Evolutionary conservation across 2,329 filamentous ascomycete species (phyloP).

Genomic region (Penicillium thymicola): DNA sequence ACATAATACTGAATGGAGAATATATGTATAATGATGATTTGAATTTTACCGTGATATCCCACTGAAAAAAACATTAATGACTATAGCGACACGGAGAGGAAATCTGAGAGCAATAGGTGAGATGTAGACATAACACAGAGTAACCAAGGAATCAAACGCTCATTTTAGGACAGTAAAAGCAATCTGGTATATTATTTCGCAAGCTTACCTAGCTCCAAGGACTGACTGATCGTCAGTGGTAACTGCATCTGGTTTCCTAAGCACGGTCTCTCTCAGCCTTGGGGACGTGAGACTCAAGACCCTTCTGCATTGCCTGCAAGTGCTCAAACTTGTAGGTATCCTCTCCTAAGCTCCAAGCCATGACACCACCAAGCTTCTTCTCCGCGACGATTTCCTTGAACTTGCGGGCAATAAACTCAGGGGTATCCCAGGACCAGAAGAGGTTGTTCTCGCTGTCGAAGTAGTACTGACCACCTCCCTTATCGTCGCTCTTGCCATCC

Average conservation of each 20-base stretch:
- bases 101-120: neutral
- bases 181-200: neutral
- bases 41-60: neutral
- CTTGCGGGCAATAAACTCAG: slow-evolving; percentile 59
- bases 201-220: neutral
- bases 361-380: slow-evolving; percentile 63
- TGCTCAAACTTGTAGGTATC: slow-evolving; percentile 51
- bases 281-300: slow-evolving; percentile 15
- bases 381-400: slow-evolving; percentile 57
- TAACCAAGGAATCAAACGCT: neutral
- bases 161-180: neutral
- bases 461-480: slow-evolving; percentile 64
- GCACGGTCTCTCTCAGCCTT: neutral
- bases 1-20: neutral
- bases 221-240: neutral
- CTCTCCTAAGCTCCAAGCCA: slow-evolving; percentile 73
- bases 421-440: slow-evolving; percentile 75
- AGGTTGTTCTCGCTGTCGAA: slow-evolving; percentile 58
- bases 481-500: slow-evolving; percentile 55
- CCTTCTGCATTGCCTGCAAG: slow-evolving; percentile 43
- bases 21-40: neutral
- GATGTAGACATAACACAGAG: too few relatives aligned
- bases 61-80: neutral
- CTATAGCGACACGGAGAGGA: neutral
- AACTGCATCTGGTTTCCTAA: too few relatives aligned